Evolutionary conservation across 106 monocot genomes (phyloP), one percentile per base, ranked within the genome.

Genomic region (Dendrobium nobile): DNA sequence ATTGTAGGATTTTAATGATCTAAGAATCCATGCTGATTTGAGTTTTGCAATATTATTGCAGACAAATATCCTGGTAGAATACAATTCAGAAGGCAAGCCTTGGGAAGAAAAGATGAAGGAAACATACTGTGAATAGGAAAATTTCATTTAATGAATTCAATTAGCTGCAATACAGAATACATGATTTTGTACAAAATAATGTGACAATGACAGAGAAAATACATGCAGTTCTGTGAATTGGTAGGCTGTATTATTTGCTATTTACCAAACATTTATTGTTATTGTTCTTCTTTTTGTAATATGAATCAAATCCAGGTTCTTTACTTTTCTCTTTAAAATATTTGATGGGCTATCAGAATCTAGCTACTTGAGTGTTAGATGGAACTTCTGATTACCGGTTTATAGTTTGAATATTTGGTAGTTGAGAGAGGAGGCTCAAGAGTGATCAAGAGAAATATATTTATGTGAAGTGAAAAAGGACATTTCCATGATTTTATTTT

Each of bases 61-160:
- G 74, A 20, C 43, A 74, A 74, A 74, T 74, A 74, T 41, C 74
- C 4, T 74, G 74, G 74, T 74, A 44, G 43, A 44, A 74, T 20
- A 31, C 31, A 7, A 9, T 4, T 8, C n/a, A 22, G 74, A 74
- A 19, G 42, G 18, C 6, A 72, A 17, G 64, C n/a, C 22, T 8
- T 65, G n/a, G 8, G 24, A 7, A 24, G 2, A 2, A 26, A 26
- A 61, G 19, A 61, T 61, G 22, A 65, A 24, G 24, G 3, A 15
- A 1, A 37, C 3, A 70, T 70, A n/a, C 37, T 70, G 70, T 70
- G 70, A 70, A 70, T 70, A 70, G 27, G 33, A 70, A 27, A 70
- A 27, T 70, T 31, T 4, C 24, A 70, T 70, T 70, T 70, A 33
- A 31, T 70, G 9, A n/a, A 70, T 70, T 27, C 33, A 11, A 33